Evolutionary conservation across 108 stramenopile genomes (phyloP).

Genomic region (Cyclostephanos tholiformis): DNA sequence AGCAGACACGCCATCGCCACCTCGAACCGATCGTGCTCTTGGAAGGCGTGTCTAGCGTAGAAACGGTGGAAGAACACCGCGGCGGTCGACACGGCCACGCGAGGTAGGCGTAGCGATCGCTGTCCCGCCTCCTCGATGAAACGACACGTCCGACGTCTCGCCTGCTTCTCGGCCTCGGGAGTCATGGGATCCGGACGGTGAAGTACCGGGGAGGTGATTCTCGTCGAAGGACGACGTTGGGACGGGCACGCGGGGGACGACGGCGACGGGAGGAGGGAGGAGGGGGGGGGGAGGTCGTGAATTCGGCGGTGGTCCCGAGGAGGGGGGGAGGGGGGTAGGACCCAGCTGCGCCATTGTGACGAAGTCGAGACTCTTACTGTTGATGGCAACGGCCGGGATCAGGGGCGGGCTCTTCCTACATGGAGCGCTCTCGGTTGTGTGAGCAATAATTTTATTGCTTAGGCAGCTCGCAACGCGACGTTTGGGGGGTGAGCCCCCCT

Average conservation of each 20-base stretch:
- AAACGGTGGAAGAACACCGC: conserved; percentile 92
- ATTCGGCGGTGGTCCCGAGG: not conserved
- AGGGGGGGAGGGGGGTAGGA: conserved; percentile 5
- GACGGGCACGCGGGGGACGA: conserved; percentile 27
- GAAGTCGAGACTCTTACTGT: not conserved
- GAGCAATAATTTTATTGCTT: no score
- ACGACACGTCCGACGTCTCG: conserved; percentile 75
- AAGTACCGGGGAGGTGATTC: conserved; percentile 45
- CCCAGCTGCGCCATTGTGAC: conserved; percentile 25
- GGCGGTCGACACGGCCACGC: conserved; percentile 78
- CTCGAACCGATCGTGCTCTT: conserved; percentile 86
- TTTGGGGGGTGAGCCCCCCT: no score
- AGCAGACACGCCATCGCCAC: conserved; percentile 84
- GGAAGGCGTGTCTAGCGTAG: conserved; percentile 86
- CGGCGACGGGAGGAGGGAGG: not conserved
- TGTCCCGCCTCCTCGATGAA: conserved; percentile 85
- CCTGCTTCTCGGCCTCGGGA: conserved; percentile 61
- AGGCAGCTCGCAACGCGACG: no score
- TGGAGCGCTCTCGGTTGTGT: no score
- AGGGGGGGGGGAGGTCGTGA: conserved; percentile 3
- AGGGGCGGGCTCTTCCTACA: no score
- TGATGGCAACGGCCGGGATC: no score
- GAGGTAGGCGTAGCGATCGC: conserved; percentile 71
- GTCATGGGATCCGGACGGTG: conserved; percentile 47
- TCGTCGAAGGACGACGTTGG: conserved; percentile 32